Conservation (phyloP, 2,329 filamentous ascomycete genomes). For the Pseudocercospora eumusae region DNA sequence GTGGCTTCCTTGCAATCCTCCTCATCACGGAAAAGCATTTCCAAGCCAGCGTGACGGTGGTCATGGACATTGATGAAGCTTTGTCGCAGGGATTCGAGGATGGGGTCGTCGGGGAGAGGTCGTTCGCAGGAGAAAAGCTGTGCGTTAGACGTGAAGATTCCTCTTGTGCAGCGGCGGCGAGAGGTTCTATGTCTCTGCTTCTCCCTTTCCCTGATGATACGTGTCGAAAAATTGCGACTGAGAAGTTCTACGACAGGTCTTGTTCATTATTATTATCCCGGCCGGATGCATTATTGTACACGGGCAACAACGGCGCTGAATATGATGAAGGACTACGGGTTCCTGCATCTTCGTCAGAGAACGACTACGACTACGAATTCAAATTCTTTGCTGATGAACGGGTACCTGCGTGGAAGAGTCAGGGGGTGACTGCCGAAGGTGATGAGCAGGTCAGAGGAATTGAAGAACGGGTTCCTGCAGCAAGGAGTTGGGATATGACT, state of each 20-base stretch:
- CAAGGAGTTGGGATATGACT: conserved; percentile 3
- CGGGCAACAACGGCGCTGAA: not conserved
- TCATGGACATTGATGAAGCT: not conserved
- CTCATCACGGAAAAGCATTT: not conserved
- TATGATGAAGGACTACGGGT: not conserved
- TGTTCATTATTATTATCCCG: too few relatives aligned
- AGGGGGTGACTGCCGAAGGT: not conserved
- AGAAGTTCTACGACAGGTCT: too few relatives aligned
- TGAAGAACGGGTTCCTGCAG: conserved; percentile 4
- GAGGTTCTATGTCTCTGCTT: too few relatives aligned
- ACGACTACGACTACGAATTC: not conserved
- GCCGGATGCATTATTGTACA: too few relatives aligned
- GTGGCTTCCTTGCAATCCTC: not conserved
- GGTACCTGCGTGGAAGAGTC: not conserved
- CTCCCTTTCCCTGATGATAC: too few relatives aligned
- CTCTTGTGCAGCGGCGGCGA: too few relatives aligned
- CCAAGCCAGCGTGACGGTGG: not conserved
- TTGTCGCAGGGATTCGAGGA: not conserved
- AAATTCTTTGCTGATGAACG: not conserved
- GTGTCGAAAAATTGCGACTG: not conserved
- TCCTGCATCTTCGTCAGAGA: not conserved
- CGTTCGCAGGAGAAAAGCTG: too few relatives aligned
- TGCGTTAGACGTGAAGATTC: too few relatives aligned
- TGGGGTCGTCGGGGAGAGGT: not conserved
- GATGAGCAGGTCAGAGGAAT: not conserved